Evolutionary conservation across 305 asterid genomes (phyloP), one percentile per base, ranked within the genome.

Genomic region (Withania somnifera): DNA sequence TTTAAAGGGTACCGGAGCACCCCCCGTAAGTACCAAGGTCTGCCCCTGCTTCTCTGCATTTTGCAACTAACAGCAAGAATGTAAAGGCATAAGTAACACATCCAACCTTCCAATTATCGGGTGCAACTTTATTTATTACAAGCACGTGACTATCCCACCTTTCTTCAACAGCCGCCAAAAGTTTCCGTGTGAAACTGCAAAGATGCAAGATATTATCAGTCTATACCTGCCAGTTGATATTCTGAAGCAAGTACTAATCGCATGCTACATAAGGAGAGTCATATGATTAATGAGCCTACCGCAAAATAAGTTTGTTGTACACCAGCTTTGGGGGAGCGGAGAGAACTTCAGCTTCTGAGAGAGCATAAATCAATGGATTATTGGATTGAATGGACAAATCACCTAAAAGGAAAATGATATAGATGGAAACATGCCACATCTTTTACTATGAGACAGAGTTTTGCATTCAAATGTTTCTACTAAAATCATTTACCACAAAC

Each of bases 271-370:
- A 28, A 28, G 22, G 24, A 36, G 14, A 6, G 50, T 30, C 36
- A 79, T 82, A 73, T 40, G 83, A 79, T 34, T 10, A 30, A 47
- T 81, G 58, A 80, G 85, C 93, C 79, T 84, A 94, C 98, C 93
- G 91, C 85, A 95, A 89, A 84, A 92, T 89, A 83, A 94, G 87
- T 88, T 95, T 95, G 93, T 96, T 95, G 90, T 95, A 95, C 40
- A 94, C 98, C 92, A 95, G 84, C 89, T 91, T 95, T 3, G 96
- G 98, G 71, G 97, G 98, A 19, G 99, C 99, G 69, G 97, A 91
- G 84, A 95, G 98, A 86, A 95, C 97, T 87, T 92, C 91, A 3
- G 93, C 97, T 86, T 95, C 99, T 95, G 95, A 77, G 64, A 82
- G 79, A 83, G 61, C 28, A 77, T 20, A 83, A 54, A 77, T 30